A percentile compares a stretch with the other conserved stretches of the same genome.
These are phyloP conservation scores for Oxytropis ochrocephala DNA, from an alignment of 306 rosid species.

Conservation along the genomic window DNA sequence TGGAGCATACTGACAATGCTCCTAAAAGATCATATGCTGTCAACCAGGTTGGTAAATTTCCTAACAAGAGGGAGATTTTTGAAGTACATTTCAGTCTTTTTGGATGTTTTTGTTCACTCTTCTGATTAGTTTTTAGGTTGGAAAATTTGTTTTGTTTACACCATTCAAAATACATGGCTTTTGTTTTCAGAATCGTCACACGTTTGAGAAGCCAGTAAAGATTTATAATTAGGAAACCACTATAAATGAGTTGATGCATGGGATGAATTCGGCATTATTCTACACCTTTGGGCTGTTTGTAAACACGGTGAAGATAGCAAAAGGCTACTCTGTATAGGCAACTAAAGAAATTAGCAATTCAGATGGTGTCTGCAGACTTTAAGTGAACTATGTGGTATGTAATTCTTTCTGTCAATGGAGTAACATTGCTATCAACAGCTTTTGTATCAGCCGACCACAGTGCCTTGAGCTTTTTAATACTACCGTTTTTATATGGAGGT, in stretches of 20 bases:
- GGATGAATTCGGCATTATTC: constrained; percentile 32
- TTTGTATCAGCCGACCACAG: constrained; percentile 35
- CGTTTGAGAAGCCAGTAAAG: constrained; percentile 84
- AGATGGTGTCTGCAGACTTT: constrained; percentile 40
- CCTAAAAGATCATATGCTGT: constrained; percentile 70
- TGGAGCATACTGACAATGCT: constrained; percentile 81
- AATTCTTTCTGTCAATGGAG: constrained; percentile 53
- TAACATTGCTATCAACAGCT: constrained; percentile 31
- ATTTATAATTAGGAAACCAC: constrained; percentile 59
- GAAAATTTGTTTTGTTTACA: neutral
- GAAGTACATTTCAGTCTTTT: neutral
- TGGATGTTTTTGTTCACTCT: neutral
- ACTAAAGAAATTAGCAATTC: constrained; percentile 36
- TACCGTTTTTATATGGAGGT: constrained; percentile 32
- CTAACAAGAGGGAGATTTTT: neutral
- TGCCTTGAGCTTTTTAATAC: constrained; percentile 31
- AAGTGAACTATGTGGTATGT: constrained; percentile 38
- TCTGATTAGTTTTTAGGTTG: neutral
- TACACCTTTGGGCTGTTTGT: constrained; percentile 26
- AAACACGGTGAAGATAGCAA: constrained; percentile 23
- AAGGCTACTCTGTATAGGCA: constrained; percentile 33
- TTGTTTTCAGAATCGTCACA: constrained; percentile 70
- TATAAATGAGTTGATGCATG: constrained; percentile 16
- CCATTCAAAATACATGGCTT: neutral
- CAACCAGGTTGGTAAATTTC: constrained; percentile 47